Percentiles rank a stretch among this genome's conserved stretches.
Evolutionary conservation across 257 asterid species (phyloP).

Genomic region (Scutellaria baicalensis): DNA sequence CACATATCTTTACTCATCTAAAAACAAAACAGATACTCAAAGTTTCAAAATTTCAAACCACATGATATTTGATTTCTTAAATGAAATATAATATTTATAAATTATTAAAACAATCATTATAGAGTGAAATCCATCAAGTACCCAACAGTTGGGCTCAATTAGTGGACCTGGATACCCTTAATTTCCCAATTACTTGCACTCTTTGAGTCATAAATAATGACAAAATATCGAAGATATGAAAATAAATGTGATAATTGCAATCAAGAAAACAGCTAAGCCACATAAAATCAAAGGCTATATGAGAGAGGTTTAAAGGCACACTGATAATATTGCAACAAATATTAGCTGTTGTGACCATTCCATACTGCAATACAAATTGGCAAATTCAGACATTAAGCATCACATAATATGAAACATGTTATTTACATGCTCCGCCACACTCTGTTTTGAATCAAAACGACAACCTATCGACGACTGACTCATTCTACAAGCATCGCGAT

Average conservation of each 20-base stretch:
- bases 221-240: background rate
- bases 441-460: background rate
- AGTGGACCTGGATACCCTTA: background rate
- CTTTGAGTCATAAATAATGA: background rate
- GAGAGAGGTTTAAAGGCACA: background rate
- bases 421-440: background rate
- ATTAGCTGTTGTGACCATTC: background rate
- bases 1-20: too few species aligned
- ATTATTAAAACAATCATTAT: too few species aligned
- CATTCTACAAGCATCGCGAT: background rate
- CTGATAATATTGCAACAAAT: background rate
- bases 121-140: too few species aligned
- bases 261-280: background rate
- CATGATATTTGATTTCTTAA: too few species aligned
- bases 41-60: too few species aligned
- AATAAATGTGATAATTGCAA: background rate
- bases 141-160: too few species aligned
- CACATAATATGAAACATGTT: background rate
- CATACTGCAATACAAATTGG: background rate
- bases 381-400: background rate
- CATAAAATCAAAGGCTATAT: background rate
- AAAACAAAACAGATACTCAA: too few species aligned
- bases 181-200: background rate
- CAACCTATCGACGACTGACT: background rate
- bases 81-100: too few species aligned